A percentile compares a stretch with the other conserved stretches of the same genome.
phyloP scores from a whole-genome alignment of 225 moss, liverwort and hornwort genomes.

The Rhytidiadelphus loreus region DNA sequence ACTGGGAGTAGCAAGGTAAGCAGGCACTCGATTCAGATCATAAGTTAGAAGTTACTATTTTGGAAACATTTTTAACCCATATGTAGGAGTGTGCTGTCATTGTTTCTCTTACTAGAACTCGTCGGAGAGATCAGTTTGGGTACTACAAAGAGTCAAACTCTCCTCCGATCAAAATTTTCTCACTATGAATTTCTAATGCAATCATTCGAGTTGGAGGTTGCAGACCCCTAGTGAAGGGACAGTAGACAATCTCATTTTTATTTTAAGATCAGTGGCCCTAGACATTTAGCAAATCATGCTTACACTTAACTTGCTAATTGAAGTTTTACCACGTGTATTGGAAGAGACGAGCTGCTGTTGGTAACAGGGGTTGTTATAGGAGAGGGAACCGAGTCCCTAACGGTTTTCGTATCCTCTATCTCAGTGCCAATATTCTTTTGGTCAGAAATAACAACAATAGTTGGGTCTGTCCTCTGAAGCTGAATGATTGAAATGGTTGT shows the following conservation, averaged over 20 bases:
- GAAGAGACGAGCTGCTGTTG: background rate
- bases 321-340: background rate
- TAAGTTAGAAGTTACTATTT: background rate
- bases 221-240: background rate
- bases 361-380: background rate
- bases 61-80: background rate
- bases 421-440: background rate
- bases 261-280: background rate
- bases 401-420: background rate
- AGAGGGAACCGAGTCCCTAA: background rate
- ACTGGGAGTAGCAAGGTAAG: slow-evolving; percentile 55
- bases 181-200: background rate
- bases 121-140: background rate
- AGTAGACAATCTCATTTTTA: background rate
- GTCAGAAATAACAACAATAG: background rate
- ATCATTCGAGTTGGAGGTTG: background rate
- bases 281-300: background rate
- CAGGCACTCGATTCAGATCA: background rate
- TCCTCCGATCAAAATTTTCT: background rate
- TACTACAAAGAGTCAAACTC: background rate
- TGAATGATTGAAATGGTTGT: background rate
- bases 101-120: background rate
- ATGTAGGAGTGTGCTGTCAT: background rate
- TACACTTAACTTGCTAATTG: background rate
- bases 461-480: background rate